Evolutionary conservation across 2,329 filamentous ascomycete genomes (phyloP), one percentile per base, ranked within the genome.

Genomic region (Tolypocladium guangdongense): DNA sequence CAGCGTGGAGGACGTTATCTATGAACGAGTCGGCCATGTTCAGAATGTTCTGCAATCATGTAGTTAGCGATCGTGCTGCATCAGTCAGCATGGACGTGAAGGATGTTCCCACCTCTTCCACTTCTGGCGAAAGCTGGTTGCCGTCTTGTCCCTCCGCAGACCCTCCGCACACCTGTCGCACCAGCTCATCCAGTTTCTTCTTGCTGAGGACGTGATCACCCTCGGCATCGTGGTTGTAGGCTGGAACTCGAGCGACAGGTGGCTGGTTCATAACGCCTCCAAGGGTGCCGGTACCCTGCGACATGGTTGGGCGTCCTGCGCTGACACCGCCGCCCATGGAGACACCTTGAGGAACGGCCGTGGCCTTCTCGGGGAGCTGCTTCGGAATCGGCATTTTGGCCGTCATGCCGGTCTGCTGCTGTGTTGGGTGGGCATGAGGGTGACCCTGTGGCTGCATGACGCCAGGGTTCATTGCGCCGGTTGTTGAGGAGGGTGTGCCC

Each of bases 121-220:
- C 92, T 61, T 97, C 93, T 0, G 93, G 89, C 32, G 89, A 89
- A 59, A 97, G 74, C 38, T 85, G 81, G 65, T 92, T 89, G 56
- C 83, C 84, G 58, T 88, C 86, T 49, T 82, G 79, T n/a, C 81
- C 77, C 57, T 88, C 86, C 1, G 82, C 80, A 30, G 83, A 84
- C 11, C 86, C 87, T 52, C 91, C 91, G 37, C 90, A 95, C 55
- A 97, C 90, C 70, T 97, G 92, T 50, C 91, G 83, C 10, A 97
- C 91, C 38, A 99, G 78, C 67, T 96, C 92, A 64, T 99, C 91
- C 41, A 99, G 78, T 73, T 96, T 97, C 74, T 95, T 95, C 81
- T 96, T 96, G 73, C 87, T 95, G n/a, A 99, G 76, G 1, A 99
- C 87, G 45, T 91, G 86, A 63, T 96, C 90, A 30, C 90, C 90